Evolutionary conservation across 768 basidiomycete genomes (phyloP).

Genomic region (Udeniomyces megalosporus): DNA sequence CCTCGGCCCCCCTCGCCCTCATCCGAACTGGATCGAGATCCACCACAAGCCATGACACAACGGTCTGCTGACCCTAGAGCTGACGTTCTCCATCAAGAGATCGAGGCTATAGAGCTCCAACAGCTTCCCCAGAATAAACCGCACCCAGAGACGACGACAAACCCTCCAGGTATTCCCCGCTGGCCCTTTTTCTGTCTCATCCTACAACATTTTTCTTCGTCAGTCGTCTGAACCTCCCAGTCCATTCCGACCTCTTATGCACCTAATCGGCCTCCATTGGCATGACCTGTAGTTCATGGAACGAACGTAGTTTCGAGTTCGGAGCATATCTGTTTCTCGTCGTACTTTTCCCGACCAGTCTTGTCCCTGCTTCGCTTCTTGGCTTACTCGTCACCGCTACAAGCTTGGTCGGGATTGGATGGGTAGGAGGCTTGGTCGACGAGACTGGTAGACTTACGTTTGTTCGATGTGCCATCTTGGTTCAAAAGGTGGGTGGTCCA

Average conservation of each 20-base stretch:
- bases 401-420: slow-evolving; percentile 34
- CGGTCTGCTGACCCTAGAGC: too few relatives aligned
- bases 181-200: slow-evolving; percentile 9
- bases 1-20: too few relatives aligned
- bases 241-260: neutral
- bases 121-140: too few relatives aligned
- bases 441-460: slow-evolving; percentile 29
- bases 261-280: neutral
- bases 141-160: too few relatives aligned
- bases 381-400: slow-evolving; percentile 35
- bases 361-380: slow-evolving; percentile 38
- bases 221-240: neutral
- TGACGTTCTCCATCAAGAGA: too few relatives aligned
- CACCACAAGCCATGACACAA: too few relatives aligned
- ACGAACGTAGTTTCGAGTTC: neutral
- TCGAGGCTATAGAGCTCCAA: too few relatives aligned
- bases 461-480: slow-evolving; percentile 32
- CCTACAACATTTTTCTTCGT: slow-evolving; percentile 8
- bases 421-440: slow-evolving; percentile 36
- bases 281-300: neutral
- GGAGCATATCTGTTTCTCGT: slow-evolving; percentile 32
- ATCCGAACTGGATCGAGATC: too few relatives aligned
- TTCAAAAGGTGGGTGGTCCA: slow-evolving; percentile 31
- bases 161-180: too few relatives aligned
- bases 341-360: slow-evolving; percentile 33